Evolutionary conservation across 2,329 filamentous ascomycete genomes (phyloP), one percentile per base, ranked within the genome.

Genomic region (Fusarium sp.): DNA sequence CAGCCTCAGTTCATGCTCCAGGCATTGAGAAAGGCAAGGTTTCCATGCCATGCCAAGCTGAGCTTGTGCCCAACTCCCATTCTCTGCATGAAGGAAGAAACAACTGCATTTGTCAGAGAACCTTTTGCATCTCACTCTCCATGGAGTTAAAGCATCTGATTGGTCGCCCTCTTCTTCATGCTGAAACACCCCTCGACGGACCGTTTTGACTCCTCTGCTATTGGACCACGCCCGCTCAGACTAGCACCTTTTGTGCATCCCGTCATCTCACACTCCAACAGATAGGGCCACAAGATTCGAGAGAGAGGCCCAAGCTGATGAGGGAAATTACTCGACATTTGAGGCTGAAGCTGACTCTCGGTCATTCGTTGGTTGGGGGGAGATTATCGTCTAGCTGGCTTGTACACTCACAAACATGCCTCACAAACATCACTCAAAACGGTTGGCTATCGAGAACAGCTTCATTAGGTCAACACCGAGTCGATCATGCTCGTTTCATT

Each of bases 41-140:
- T 29, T 16, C 61, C 65, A 69, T 67, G 40, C 61, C 65, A 69
- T 67, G 40, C 40, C 60, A 36, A n/a, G 25, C 10, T 53, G 29
- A 31, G 40, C 5, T 25, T 23, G 11, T 50, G 4, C 13, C 42
- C 36, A 25, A 11, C 33, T 34, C 29, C 29, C 23, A 25, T 38
- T 44, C 23, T 18, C 18, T 34, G 16, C 14, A 42, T 31, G 13
- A 42, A 46, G 20, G 13, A 42, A 27, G 6, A 33, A 31, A 10
- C 29, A 31, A 31, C 29, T 11, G 7, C 11, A 33, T n/a, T n/a
- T 29, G 44, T 67, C 53, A 49, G 23, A 50, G 53, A 49, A 46
- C 42, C 42, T 25, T 25, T 46, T 16, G 25, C 23, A 49, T 49
- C 25, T 49, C 25, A 29, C 23, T 31, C 16, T 58, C 4, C 25